These are phyloP conservation scores for Tulasnella sp. DNA, from an alignment of 768 basidiomycete species.

Conservation along the genomic window DNA sequence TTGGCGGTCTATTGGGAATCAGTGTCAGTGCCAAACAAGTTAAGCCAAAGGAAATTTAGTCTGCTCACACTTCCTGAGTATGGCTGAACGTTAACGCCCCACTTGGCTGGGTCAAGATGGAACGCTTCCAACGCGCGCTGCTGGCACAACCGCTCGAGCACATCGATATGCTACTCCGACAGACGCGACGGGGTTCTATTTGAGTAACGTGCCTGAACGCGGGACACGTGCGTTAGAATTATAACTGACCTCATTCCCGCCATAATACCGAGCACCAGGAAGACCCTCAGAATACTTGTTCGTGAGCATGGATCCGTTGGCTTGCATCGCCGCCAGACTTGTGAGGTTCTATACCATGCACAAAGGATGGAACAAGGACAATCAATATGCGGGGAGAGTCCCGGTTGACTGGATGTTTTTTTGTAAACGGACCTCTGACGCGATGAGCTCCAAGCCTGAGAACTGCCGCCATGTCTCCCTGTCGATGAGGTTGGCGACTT, in stretches of 20 bases:
- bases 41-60: neutral
- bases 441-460: constrained; percentile 95
- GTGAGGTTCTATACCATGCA: constrained; percentile 75
- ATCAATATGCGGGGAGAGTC: neutral
- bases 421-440: constrained; percentile 67
- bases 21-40: neutral
- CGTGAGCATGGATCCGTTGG: constrained; percentile 95
- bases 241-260: constrained; percentile 68
- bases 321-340: constrained; percentile 90
- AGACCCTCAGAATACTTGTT: constrained; percentile 99
- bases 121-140: constrained; percentile 93
- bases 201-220: neutral
- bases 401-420: constrained; percentile 4
- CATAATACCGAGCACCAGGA: constrained; percentile 92
- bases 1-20: no score
- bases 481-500: constrained; percentile 94
- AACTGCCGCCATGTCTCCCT: constrained; percentile 98
- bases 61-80: constrained; percentile 79
- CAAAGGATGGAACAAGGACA: neutral
- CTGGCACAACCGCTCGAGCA: constrained; percentile 88
- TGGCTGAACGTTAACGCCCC: constrained; percentile 99
- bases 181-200: neutral
- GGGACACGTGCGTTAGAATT: neutral
- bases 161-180: constrained; percentile 58
- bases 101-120: constrained; percentile 81